Evolutionary conservation across 768 basidiomycete genomes (phyloP), one percentile per base, ranked within the genome.

Genomic region (Cyclocybe aegerita): DNA sequence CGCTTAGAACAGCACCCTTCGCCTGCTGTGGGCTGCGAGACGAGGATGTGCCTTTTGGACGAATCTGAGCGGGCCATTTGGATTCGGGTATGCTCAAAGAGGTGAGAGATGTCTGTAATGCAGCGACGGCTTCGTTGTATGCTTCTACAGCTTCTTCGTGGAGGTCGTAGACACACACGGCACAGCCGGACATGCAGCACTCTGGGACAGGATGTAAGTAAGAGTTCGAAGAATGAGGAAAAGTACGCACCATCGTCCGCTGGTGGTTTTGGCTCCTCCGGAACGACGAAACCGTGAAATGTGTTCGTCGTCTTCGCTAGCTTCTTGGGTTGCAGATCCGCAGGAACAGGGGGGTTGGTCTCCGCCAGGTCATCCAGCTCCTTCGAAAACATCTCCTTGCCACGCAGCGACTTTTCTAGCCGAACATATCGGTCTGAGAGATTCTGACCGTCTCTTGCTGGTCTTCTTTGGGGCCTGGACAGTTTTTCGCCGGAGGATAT

Each of bases 151-250:
- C 79, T 42, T 93, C 90, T 53, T 89, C 83, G 68, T 93, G 92
- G 17, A 93, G 65, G 58, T 93, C 91, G 68, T 95, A 90, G 7
- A 95, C 88, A 65, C 93, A 95, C n/a, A 94, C 69, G 0, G 92
- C 89, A 61, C 93, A 96, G 30, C 90, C 90, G 2, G 91, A 93
- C 93, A 95, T 95, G 72, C 93, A 96, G 66, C 93, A 94, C 67
- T 93, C 93, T 93, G 56, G 8, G 36, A 15, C 35, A 39, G 16
- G n/a, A 33, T 8, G 12, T 49, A 16, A 45, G 36, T 29, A 16
- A 32, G 31, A 11, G 33, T 36, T 9, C 4, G 4, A 45, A 9
- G 23, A 23, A 43, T 38, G 16, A 31, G 8, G 52, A 15, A 6
- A 45, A 10, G 17, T n/a, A 9, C 78, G 17, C 54, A 86, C 88